Base-by-base conservation (phyloP, 1,139 yeast species). In the Sugiyamaella neomexicana region DNA sequence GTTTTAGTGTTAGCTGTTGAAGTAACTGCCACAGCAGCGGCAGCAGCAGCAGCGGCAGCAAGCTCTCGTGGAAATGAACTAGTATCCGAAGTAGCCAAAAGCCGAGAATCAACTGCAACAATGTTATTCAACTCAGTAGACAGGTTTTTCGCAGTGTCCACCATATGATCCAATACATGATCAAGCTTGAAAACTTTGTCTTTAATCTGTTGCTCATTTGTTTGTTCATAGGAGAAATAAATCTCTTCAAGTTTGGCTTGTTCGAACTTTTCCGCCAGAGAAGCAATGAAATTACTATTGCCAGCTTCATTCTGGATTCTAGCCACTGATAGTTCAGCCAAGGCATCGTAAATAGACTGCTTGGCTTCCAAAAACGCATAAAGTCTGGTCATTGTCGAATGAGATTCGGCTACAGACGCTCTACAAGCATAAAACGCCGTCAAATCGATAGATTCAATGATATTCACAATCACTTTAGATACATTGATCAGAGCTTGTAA, bases 291-390 rank as follows among this genome's bases (percentile, higher is more conserved):
- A 13, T 55, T 61, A 1, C 91, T 89, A 63, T 87, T 73, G 0
- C 95, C 85, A 16, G 87, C 72, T 4, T 83, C 78, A 63, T 43
- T 52, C 42, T 59, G 56, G 29, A 51, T 55, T 31, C 52, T 47
- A 9, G 52, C 52, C 25, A 89, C 78, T 27, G 85, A 81, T 13
- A 89, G 75, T 29, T 79, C 79, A 6, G 83, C 75, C 41, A 86
- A 74, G 5, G 79, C 71, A 60, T 86, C 85, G 68, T 89, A 93
- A 43, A 88, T 70, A 17, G 80, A 77, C 65, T 89, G 97, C 64
- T 89, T 90, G 48, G 80, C 74, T 59, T 85, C 86, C 65, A 85
- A 80, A 66, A 88, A 89, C 52, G 89, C 95, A 37, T 84, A 76
- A 9, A 89, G 78, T 16, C 85, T 75, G 0, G 89, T 86, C 62